Evolutionary conservation across 108 stramenopile species (phyloP).

Genomic region (Aureococcus anophagefferens): DNA sequence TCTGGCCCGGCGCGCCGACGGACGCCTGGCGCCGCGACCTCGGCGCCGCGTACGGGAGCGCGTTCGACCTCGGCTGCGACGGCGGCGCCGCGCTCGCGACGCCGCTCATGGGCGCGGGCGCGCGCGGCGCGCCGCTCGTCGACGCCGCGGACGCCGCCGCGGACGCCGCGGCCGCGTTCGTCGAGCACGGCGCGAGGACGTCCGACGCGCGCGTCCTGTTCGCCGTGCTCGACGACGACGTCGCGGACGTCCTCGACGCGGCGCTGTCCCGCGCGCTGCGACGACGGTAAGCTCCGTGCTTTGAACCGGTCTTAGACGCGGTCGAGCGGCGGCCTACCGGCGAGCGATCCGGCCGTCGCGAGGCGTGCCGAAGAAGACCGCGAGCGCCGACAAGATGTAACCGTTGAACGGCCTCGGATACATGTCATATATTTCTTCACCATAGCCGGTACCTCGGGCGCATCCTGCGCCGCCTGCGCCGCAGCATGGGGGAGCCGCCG

Average conservation of each 20-base stretch:
- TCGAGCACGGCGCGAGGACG: neutral
- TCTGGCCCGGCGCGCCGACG: neutral
- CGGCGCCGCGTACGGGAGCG: neutral
- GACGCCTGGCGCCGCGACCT: neutral
- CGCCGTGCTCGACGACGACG: slow-evolving; percentile 1
- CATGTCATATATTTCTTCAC: too few species aligned
- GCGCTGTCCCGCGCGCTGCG: too few species aligned
- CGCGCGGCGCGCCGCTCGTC: neutral
- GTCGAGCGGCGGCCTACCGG: too few species aligned
- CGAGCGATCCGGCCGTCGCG: too few species aligned
- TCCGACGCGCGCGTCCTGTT: neutral
- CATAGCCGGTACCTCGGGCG: too few species aligned
- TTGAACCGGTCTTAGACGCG: too few species aligned
- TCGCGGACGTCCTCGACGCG: neutral
- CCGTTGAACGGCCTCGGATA: too few species aligned
- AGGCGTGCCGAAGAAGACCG: too few species aligned
- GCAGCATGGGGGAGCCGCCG: too few species aligned
- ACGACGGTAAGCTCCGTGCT: too few species aligned
- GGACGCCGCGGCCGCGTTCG: neutral
- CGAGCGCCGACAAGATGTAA: too few species aligned
- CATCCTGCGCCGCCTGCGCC: too few species aligned
- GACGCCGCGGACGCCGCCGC: neutral
- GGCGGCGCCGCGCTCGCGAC: neutral
- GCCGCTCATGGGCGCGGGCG: neutral
- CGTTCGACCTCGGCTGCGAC: neutral